A percentile compares a stretch with the other conserved stretches of the same genome.
phyloP scores from a whole-genome alignment of 768 basidiomycete species.

The Russula sp. region DNA sequence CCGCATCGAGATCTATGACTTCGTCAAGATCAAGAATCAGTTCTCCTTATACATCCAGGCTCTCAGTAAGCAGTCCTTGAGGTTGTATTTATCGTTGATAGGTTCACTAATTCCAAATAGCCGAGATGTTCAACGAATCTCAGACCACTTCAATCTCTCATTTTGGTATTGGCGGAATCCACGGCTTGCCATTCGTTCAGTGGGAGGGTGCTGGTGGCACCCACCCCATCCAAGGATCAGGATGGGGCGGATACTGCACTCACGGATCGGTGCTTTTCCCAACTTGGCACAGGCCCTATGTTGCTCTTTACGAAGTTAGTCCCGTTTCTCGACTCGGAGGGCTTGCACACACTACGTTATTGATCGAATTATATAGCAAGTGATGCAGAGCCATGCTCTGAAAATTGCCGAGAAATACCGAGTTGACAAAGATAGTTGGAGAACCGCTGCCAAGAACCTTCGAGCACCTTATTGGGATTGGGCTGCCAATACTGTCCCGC shows the following conservation, averaged over 20 bases:
- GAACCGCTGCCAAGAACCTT: conserved; percentile 32
- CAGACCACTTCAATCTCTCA: conserved; percentile 36
- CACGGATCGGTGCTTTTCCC: conserved; percentile 50
- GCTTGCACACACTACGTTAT: neutral
- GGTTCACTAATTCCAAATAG: conserved; percentile 23
- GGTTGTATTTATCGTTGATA: neutral
- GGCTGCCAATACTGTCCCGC: conserved; percentile 37
- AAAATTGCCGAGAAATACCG: conserved; percentile 40
- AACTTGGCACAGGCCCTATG: conserved; percentile 51
- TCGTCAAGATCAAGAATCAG: conserved; percentile 37
- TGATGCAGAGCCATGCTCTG: conserved; percentile 36
- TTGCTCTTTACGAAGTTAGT: conserved; percentile 45
- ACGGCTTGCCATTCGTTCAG: conserved; percentile 42
- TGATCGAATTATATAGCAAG: conserved; percentile 37
- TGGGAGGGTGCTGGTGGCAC: conserved; percentile 39
- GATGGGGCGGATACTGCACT: conserved; percentile 48
- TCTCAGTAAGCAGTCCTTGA: conserved; percentile 33
- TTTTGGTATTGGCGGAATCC: conserved; percentile 46
- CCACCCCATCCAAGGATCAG: conserved; percentile 25
- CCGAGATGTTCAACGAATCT: conserved; percentile 29
- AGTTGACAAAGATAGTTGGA: conserved; percentile 28
- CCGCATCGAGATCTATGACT: conserved; percentile 20
- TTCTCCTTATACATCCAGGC: conserved; percentile 51
- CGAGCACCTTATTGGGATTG: conserved; percentile 50
- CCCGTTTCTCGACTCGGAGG: neutral